Evolutionary conservation across 2,329 filamentous ascomycete species (phyloP), one percentile per base, ranked within the genome.

Genomic region (Fusarium marasasianum): DNA sequence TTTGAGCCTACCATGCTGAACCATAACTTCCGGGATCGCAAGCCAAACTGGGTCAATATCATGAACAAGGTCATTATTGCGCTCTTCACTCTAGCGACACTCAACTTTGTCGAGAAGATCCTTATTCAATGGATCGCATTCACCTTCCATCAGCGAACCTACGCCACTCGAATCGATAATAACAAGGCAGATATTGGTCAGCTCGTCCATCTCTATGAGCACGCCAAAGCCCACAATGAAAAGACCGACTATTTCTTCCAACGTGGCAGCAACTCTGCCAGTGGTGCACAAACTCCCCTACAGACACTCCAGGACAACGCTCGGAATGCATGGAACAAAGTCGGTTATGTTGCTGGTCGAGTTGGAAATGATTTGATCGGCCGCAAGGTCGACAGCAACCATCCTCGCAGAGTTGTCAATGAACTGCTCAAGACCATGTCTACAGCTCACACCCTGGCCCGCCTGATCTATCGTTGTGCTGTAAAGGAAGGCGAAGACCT

Each of bases 91-190:
- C 89, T 94, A 70, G 89, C 91, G 0, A 86, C 91, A 6, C 86
- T 98, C 71, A 98, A 98, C 82, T 92, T 96, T 69, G 87, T 92
- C 59, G 95, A 98, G 82, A 98, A 98, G 86, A 93, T 98, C 69
- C 89, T 97, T 75, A 97, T 98, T 63, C 95, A 98, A 80, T 92
- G 97, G 83, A 97, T 98, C 76, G 95, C 96, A 38, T 95, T 95
- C 66, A 95, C 93, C 71, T 98, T 98, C 83, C 96, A 98, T 81
- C 87, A 94, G 66, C 90, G 96, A 50, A 98, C 96, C 0, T 98
- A 98, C 79, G 91, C 94, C 31, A 94, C 96, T 76, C 88, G 96
- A 22, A 98, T 98, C 77, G 94, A 96, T 71, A 88, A 96, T 81
- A 97, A 98, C 86, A 97, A 97, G 80, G 94, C 95, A 73, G 93